Percentiles rank a stretch among this genome's conserved stretches.
These are phyloP conservation scores for Brassica cretica DNA, from an alignment of 345 rosid species.

Conservation along the genomic window DNA sequence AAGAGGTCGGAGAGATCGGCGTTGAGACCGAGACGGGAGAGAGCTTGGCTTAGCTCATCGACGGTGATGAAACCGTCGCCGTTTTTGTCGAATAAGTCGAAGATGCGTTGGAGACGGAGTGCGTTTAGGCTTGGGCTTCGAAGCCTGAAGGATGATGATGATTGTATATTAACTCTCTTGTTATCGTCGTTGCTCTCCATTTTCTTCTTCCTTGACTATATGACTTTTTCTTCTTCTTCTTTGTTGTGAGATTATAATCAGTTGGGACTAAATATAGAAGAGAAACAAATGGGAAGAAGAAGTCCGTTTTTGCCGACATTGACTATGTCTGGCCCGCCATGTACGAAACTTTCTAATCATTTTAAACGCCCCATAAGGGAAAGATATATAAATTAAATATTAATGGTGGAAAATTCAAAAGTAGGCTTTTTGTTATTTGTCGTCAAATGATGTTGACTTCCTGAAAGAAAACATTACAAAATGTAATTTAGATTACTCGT, in stretches of 20 bases:
- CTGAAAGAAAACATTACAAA: not conserved
- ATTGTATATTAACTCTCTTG: conserved; percentile 6
- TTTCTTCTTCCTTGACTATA: not conserved
- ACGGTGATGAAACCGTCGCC: conserved; percentile 73
- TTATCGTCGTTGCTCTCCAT: conserved; percentile 24
- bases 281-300: conserved; percentile 15
- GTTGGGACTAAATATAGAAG: conserved; percentile 34
- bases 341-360: conserved; percentile 8
- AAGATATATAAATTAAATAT: not conserved
- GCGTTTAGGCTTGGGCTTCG: conserved; percentile 64
- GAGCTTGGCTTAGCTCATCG: conserved; percentile 67
- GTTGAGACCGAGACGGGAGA: conserved; percentile 61
- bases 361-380: not conserved
- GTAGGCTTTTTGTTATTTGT: conserved; percentile 11
- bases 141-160: conserved; percentile 56
- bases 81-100: conserved; percentile 79
- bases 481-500: not conserved
- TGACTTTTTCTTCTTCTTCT: conserved; percentile 2
- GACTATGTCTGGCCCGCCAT: conserved; percentile 40
- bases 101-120: conserved; percentile 71
- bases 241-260: conserved; percentile 21
- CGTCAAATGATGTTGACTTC: conserved; percentile 9
- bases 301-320: conserved; percentile 39
- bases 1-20: conserved; percentile 61
- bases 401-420: not conserved